A percentile compares a stretch with the other conserved stretches of the same genome.
Evolutionary conservation across 169 alveolate species (phyloP).

Genomic region (Eimeria necatrix): DNA sequence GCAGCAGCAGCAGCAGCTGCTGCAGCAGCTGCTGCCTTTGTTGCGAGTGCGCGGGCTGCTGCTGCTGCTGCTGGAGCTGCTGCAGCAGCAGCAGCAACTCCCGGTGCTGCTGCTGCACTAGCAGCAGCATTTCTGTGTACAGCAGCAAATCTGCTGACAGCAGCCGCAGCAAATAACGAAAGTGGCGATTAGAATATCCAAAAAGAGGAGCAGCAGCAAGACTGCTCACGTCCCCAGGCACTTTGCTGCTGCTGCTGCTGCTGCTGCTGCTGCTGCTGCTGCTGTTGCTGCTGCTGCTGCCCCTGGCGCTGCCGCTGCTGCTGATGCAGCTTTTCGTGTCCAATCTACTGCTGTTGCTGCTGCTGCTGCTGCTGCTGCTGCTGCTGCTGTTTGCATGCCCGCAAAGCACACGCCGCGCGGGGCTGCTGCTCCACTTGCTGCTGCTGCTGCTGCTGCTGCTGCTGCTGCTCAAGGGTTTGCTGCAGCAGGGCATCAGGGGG

Average conservation of each 20-base stretch:
- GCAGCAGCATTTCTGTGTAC: slow-evolving; percentile 8
- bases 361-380: neutral
- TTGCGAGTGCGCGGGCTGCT: neutral
- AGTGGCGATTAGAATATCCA: neutral
- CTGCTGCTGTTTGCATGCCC: neutral
- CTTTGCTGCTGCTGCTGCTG: neutral
- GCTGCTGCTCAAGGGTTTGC: no score
- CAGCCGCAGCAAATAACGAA: neutral
- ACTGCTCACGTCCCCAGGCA: neutral
- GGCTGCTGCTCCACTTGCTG: neutral
- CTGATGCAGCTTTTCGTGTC: no score
- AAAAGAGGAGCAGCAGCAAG: neutral
- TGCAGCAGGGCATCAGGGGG: no score
- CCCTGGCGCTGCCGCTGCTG: no score
- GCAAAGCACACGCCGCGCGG: neutral
- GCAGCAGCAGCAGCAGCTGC: neutral
- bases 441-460: neutral
- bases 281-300: neutral
- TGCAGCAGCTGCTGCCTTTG: neutral
- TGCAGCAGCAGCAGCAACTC: neutral
- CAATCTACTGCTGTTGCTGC: no score
- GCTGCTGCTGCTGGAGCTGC: neutral
- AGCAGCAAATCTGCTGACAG: neutral
- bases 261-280: neutral
- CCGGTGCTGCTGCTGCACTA: neutral